A percentile compares a stretch with the other conserved stretches of the same genome.
These are phyloP conservation scores for Microcyclospora pomicola DNA, from an alignment of 2,329 filamentous ascomycete genomes.

Conservation along the genomic window DNA sequence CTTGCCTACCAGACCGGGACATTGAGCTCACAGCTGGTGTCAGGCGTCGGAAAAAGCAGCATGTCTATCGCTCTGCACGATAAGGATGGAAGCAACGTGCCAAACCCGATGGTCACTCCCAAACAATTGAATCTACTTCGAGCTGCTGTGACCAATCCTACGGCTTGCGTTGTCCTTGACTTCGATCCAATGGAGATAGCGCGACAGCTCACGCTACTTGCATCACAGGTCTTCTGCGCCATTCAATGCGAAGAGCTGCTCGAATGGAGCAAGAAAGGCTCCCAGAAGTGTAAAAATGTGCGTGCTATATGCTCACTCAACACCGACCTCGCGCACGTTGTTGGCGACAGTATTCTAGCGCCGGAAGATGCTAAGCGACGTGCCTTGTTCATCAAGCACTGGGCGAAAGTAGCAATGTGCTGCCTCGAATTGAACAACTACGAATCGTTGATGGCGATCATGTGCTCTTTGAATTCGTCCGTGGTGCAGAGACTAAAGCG, in stretches of 20 bases:
- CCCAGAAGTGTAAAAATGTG: slow-evolving; percentile 70
- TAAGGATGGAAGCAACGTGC: slow-evolving; percentile 30
- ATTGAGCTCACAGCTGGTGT: slow-evolving; percentile 43
- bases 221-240: slow-evolving; percentile 79
- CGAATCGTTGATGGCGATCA: slow-evolving; percentile 91
- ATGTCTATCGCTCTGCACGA: slow-evolving; percentile 55
- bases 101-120: slow-evolving; percentile 56
- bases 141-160: slow-evolving; percentile 60
- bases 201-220: slow-evolving; percentile 81
- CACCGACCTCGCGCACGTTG: slow-evolving; percentile 82
- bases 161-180: slow-evolving; percentile 62
- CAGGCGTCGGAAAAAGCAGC: slow-evolving; percentile 78
- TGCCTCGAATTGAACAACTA: slow-evolving; percentile 90
- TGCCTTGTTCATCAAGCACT: slow-evolving; percentile 84
- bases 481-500: slow-evolving; percentile 76
- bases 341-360: slow-evolving; percentile 81
- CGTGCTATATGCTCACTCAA: slow-evolving; percentile 87
- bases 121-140: slow-evolving; percentile 60
- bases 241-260: slow-evolving; percentile 88
- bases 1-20: slow-evolving; percentile 35
- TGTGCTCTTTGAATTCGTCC: slow-evolving; percentile 84
- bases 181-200: slow-evolving; percentile 86
- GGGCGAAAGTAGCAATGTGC: slow-evolving; percentile 85
- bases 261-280: slow-evolving; percentile 85
- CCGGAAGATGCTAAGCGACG: slow-evolving; percentile 79